Evolutionary conservation across 768 basidiomycete genomes (phyloP), one percentile per base, ranked within the genome.

Genomic region (Serendipita sp.): DNA sequence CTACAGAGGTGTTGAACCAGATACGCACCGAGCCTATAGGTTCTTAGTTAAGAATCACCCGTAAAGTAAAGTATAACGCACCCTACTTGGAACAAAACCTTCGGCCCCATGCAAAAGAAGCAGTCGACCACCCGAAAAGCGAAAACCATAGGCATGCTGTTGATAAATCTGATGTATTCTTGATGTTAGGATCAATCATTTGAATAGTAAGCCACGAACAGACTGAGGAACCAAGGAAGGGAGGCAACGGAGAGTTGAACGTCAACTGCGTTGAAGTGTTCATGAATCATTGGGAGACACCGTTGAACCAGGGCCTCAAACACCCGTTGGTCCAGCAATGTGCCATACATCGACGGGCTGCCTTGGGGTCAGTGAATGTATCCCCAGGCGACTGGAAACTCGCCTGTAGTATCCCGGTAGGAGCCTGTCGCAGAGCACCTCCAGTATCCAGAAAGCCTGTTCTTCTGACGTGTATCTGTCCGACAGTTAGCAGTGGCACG

Each of bases 81-180:
- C 91, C 93, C 95, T 64, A 99, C 91, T 82, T 99, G 96, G 78
- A 99, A 99, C 46, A 99, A 76, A 1, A 99, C 96, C 70, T 95
- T 98, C 0, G 94, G 92, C 0, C 96, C 96, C 95, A 99, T 97
- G 69, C 92, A 93, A 76, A 97, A 87, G 78, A 97, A 94, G 73
- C 94, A 97, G 72, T 98, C 94, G 2, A 94, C 92, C 71, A 96
- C 90, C 37, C 96, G 84, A 78, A 96, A 99, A 0, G 95, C 95
- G 71, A 98, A 99, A 46, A 99, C 85, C 83, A 98, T 88, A 1
- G 93, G 90, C 90, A 93, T 92, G 71, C 87, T 90, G 74, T 92
- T 92, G 72, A 92, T 92, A 71, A 82, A 92, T 71, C 89, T 87
- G 68, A 30, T 46, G 48, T 18, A 28, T 60, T n/a, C 65, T 30